Evolutionary conservation across 176 grass and related monocot species (phyloP), one percentile per base, ranked within the genome.

Genomic region (Oryza nivara): DNA sequence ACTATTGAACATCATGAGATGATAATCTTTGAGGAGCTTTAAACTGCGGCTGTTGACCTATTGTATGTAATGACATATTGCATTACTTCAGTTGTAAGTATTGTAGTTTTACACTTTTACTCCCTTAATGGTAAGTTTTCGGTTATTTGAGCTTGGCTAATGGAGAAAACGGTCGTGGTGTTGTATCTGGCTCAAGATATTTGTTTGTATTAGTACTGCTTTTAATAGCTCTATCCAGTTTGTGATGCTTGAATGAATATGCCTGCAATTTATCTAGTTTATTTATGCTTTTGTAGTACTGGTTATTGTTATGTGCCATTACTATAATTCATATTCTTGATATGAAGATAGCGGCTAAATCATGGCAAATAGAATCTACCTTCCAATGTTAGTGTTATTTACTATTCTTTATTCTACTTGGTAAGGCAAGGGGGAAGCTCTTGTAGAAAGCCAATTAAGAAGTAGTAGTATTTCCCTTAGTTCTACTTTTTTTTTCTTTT

Each of bases 11-110:
- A 10, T 3, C 68, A 14, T 72, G 43, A 69, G 80, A 19, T 65
- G 9, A 26, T 3, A 23, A 54, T 79, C 81, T 38, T 23, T 66
- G 58, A 85, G 56, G 81, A 85, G 75, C 65, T 54, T 67, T 77
- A 80, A 78, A 20, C 67, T 63, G 12, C 0, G 1, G 9, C 13
- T 17, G 23, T 25, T 83, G 81, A 80, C 73, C 19, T 58, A 6
- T 58, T 74, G 69, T 70, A 80, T 75, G 80, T 80, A 63, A 74
- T 79, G 63, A 41, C 49, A 1, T 78, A 64, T 64, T 75, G 20
- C 65, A 80, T 73, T 47, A 44, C 65, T 68, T 65, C 17, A 49
- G 48, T 83, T 87, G 84, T 87, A 90, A 87, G 89, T 87, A 90
- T 78, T 19, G 61, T 83, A 90, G 84, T 75, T 75, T 22, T 45